Conservation (phyloP, 2,329 filamentous ascomycete genomes). For the Penicillium palitans region DNA sequence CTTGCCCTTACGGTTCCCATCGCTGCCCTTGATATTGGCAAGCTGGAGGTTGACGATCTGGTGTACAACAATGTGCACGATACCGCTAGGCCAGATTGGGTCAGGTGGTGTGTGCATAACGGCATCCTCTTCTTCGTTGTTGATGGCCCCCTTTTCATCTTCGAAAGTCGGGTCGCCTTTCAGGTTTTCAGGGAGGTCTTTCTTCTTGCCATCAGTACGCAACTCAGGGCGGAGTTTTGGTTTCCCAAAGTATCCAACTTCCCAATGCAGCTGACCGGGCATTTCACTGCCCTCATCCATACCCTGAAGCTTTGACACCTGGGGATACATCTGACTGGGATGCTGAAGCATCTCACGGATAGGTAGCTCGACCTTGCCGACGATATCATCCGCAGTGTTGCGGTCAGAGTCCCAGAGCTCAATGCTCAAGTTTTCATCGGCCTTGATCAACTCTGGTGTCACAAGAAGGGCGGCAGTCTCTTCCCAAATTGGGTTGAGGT, state of each 20-base stretch:
- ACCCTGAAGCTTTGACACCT: constrained; percentile 78
- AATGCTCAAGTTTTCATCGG: constrained; percentile 86
- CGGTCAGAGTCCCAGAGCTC: constrained; percentile 97
- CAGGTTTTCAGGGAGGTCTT: constrained; percentile 70
- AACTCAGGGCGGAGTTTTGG: constrained; percentile 82
- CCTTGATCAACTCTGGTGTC: constrained; percentile 86
- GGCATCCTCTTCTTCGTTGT: constrained; percentile 74
- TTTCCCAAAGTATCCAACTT: constrained; percentile 93
- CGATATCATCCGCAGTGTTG: constrained; percentile 88
- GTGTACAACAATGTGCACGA: constrained; percentile 83
- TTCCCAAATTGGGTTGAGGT: constrained; percentile 89
- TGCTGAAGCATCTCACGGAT: constrained; percentile 95
- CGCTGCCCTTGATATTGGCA: constrained; percentile 83
- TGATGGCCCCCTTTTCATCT: constrained; percentile 79
- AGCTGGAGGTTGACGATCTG: constrained; percentile 94
- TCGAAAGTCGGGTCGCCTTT: constrained; percentile 75
- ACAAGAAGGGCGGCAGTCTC: constrained; percentile 84
- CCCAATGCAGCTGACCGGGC: constrained; percentile 94
- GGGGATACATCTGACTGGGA: constrained; percentile 87
- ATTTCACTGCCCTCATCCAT: constrained; percentile 82
- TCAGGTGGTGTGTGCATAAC: constrained; percentile 89
- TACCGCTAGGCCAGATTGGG: constrained; percentile 90
- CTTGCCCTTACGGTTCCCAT: constrained; percentile 75
- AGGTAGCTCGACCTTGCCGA: constrained; percentile 89
- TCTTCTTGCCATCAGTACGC: constrained; percentile 82